A percentile compares a stretch with the other conserved stretches of the same genome.
Evolutionary conservation across 2,329 filamentous ascomycete genomes (phyloP).

Genomic region (Furcasterigmium furcatum): DNA sequence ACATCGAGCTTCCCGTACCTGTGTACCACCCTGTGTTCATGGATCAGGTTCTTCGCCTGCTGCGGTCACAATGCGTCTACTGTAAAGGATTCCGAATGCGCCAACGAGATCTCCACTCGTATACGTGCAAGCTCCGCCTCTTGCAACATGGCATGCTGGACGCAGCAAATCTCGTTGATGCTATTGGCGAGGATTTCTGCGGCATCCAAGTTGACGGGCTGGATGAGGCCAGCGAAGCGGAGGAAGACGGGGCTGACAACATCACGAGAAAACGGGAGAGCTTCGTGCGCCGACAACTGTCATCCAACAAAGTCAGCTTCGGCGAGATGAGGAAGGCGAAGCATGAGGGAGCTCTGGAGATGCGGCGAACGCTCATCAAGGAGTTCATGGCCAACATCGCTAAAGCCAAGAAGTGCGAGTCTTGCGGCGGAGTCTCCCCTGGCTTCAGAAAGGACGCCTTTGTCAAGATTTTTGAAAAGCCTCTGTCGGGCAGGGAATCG

Average conservation of each 20-base stretch:
- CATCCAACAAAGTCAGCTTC: constrained; percentile 44
- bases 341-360: constrained; percentile 78
- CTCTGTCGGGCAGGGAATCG: constrained; percentile 70
- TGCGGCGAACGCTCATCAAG: constrained; percentile 72
- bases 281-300: constrained; percentile 71
- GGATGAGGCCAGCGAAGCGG: constrained; percentile 56
- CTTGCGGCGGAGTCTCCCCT: constrained; percentile 69
- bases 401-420: constrained; percentile 65
- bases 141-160: constrained; percentile 80
- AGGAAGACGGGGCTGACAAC: constrained; percentile 60
- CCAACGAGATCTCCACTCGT: constrained; percentile 73
- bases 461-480: constrained; percentile 90
- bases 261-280: constrained; percentile 50
- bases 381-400: constrained; percentile 76
- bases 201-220: constrained; percentile 36
- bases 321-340: constrained; percentile 60
- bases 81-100: constrained; percentile 83
- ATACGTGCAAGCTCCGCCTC: constrained; percentile 79
- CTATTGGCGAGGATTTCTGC: constrained; percentile 42
- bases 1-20: constrained; percentile 89
- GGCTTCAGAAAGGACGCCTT: constrained; percentile 84
- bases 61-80: constrained; percentile 86
- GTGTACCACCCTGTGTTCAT: constrained; percentile 98
- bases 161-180: constrained; percentile 59
- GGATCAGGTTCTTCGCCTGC: constrained; percentile 81